Conservation (phyloP, 805 yeast species). For the Saccharomycopsis synnaedendra region DNA sequence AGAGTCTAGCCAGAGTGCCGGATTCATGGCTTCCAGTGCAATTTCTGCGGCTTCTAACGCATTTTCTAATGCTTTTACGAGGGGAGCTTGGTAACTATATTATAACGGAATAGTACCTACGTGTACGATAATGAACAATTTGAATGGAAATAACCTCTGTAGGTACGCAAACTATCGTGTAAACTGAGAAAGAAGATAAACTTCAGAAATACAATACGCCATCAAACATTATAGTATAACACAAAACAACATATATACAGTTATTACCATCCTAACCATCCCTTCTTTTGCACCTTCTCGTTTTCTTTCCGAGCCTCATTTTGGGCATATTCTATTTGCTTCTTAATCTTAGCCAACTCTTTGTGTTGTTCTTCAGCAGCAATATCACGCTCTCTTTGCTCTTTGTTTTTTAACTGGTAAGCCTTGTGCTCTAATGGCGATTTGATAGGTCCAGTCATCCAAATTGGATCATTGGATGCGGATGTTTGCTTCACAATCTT, state of each 20-base stretch:
- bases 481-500: constrained; percentile 53
- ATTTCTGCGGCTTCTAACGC: constrained; percentile 22
- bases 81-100: too few species aligned
- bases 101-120: too few species aligned
- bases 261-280: too few species aligned
- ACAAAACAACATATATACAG: too few species aligned
- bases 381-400: constrained; percentile 34
- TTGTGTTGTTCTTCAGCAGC: constrained; percentile 32
- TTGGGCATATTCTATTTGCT: constrained; percentile 27
- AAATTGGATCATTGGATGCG: constrained; percentile 62
- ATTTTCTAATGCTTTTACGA: constrained; percentile 20
- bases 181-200: too few species aligned
- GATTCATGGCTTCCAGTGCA: background rate
- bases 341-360: constrained; percentile 31
- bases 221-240: too few species aligned
- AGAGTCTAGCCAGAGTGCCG: background rate
- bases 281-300: constrained; percentile 17
- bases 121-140: too few species aligned
- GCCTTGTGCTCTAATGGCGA: constrained; percentile 50
- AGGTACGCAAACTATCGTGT: too few species aligned
- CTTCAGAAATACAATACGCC: too few species aligned
- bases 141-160: too few species aligned
- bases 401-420: constrained; percentile 29
- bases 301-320: constrained; percentile 21
- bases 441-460: constrained; percentile 65